Evolutionary conservation across 768 basidiomycete species (phyloP).

Genomic region (Pholiota conissans): DNA sequence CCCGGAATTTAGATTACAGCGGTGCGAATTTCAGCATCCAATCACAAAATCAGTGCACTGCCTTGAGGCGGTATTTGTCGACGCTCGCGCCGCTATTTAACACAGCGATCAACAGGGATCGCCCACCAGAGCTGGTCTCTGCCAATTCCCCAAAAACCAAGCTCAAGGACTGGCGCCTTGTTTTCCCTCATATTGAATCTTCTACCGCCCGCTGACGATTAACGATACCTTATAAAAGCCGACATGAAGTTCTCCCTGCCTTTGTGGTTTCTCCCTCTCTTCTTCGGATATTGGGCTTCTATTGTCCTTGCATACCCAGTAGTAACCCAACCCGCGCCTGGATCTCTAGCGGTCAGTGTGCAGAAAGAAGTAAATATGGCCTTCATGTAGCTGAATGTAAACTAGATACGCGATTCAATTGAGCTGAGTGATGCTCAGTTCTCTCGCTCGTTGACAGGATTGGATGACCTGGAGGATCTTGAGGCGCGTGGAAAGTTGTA

Average conservation of each 20-base stretch:
- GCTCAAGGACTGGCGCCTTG: no score
- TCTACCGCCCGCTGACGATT: no score
- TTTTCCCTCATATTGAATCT: no score
- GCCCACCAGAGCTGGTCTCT: no score
- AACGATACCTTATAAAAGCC: no score
- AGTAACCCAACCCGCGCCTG: not conserved
- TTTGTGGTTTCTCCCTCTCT: not conserved
- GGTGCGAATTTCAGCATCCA: no score
- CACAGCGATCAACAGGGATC: no score
- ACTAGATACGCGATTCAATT: not conserved
- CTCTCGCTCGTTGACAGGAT: not conserved
- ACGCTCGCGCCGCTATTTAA: no score
- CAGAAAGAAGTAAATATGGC: not conserved
- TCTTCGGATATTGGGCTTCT: not conserved
- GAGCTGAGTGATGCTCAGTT: not conserved
- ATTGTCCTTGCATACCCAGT: not conserved
- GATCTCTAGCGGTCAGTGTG: not conserved
- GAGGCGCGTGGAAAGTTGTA: not conserved
- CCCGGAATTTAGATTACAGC: no score
- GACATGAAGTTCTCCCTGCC: not conserved
- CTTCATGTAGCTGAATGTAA: not conserved
- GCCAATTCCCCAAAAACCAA: no score
- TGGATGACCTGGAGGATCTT: not conserved
- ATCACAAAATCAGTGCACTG: no score
- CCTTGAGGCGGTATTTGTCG: no score